Evolutionary conservation across 306 rosid species (phyloP), one percentile per base, ranked within the genome.

Genomic region (Sicyos baderoa): DNA sequence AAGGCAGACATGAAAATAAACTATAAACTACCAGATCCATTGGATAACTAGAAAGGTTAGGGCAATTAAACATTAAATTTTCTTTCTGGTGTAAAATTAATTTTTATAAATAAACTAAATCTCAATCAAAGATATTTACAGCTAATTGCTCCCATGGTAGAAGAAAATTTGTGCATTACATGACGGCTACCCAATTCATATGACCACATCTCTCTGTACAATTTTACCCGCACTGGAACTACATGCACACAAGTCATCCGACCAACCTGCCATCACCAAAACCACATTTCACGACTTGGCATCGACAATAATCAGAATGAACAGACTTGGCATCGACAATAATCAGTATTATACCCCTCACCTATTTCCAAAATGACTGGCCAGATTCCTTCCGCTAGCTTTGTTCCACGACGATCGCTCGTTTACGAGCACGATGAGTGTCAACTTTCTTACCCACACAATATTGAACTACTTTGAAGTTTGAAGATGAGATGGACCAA

Each of bases 41-140:
- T 9, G 49, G 22, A 62, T 17, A 62, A 37, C 29, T 62, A 42
- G 69, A 42, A 42, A 19, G 17, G 52, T 63, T 47, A 21, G 55
- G 37, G 55, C 54, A 66, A 47, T 22, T 66, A 47, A 47, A 47
- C 71, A 66, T 21, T 79, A 85, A 84, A 82, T 12, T 49, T 67
- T 42, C 69, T 42, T 67, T 67, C 23, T 23, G 57, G 72, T 49
- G 72, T 67, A 67, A 67, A 67, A 49, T 67, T 67, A 67, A 47
- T 67, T 47, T 67, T 45, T 67, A 67, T 67, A 67, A 67, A 67
- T 67, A 67, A 65, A 67, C 56, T 67, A 67, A 29, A 67, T 48
- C 72, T 49, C 56, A 48, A 67, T 48, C 56, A 67, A 67, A 67
- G 72, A 49, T 67, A 67, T 67, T 48, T 67, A 67, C 57, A 67